A percentile compares a stretch with the other conserved stretches of the same genome.
Evolutionary conservation across 2,329 filamentous ascomycete species (phyloP).

Genomic region (Bipolaris zeicola): DNA sequence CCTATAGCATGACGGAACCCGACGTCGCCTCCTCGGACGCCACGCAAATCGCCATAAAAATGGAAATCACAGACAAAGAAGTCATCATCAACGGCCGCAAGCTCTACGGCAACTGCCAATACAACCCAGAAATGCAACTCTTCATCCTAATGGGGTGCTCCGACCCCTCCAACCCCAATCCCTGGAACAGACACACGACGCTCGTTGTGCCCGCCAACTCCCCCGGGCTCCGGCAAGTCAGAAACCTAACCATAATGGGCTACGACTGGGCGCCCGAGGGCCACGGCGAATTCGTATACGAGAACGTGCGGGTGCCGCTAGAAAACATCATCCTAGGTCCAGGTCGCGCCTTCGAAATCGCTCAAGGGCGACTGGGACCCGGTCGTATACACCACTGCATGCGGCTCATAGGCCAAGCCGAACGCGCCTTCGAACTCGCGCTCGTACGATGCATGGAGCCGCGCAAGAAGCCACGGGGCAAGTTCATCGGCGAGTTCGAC

Average conservation of each 20-base stretch:
- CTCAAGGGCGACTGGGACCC: conserved; percentile 50
- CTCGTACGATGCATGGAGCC: conserved; percentile 48
- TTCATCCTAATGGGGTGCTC: conserved; percentile 50
- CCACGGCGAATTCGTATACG: conserved; percentile 51
- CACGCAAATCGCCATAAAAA: conserved; percentile 53
- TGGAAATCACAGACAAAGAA: conserved; percentile 46
- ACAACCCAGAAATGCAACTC: conserved; percentile 45
- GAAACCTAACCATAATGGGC: conserved; percentile 51
- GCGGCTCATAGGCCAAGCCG: conserved; percentile 52
- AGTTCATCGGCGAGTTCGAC: conserved; percentile 51
- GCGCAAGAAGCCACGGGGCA: conserved; percentile 48
- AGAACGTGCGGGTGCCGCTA: conserved; percentile 49
- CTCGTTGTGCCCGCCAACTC: conserved; percentile 49
- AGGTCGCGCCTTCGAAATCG: conserved; percentile 52
- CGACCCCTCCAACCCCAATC: conserved; percentile 48
- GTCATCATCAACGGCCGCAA: conserved; percentile 52
- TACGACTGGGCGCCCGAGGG: conserved; percentile 53
- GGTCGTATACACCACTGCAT: conserved; percentile 54
- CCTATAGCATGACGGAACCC: conserved; percentile 60
- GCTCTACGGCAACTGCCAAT: conserved; percentile 50
- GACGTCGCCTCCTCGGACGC: conserved; percentile 58
- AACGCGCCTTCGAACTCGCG: conserved; percentile 51
- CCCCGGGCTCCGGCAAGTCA: conserved; percentile 47
- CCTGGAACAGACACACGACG: conserved; percentile 50
- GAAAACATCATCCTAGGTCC: conserved; percentile 52